These are phyloP conservation scores for Alternaria incomplexa DNA, from an alignment of 2,329 filamentous ascomycete species.

Conservation along the genomic window DNA sequence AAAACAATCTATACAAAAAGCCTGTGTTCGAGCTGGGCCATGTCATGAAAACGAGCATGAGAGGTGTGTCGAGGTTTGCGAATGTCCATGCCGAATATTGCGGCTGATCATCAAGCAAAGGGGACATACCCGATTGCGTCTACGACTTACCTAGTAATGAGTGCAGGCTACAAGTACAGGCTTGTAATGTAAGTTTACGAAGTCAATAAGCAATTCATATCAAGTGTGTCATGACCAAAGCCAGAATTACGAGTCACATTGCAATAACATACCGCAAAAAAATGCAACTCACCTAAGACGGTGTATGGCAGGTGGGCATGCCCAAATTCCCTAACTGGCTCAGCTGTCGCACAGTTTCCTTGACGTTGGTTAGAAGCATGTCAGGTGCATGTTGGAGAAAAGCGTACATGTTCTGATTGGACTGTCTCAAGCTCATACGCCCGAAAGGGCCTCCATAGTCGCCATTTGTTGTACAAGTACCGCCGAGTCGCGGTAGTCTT, in stretches of 20 bases:
- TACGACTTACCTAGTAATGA: neutral
- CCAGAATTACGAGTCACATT: neutral
- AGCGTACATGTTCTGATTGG: constrained; percentile 43
- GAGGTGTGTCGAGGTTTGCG: neutral
- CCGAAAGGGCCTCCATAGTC: constrained; percentile 13
- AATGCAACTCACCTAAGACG: constrained; percentile 4
- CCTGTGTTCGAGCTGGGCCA: neutral
- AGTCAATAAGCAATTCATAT: neutral
- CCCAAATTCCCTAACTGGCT: too few species aligned
- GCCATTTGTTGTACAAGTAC: constrained; percentile 35
- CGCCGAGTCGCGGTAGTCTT: constrained; percentile 23
- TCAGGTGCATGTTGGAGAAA: constrained; percentile 36
- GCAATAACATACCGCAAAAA: neutral
- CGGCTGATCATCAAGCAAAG: neutral
- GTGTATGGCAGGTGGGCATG: neutral
- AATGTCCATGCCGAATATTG: too few species aligned
- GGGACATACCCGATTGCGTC: neutral
- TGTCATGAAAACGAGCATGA: neutral
- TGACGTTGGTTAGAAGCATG: constrained; percentile 40
- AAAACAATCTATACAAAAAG: neutral
- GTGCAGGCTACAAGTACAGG: neutral
- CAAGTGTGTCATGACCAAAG: neutral
- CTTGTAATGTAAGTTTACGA: accelerated
- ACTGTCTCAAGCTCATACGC: constrained; percentile 31
- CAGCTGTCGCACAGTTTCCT: constrained; percentile 33